Percentiles rank a stretch among this genome's conserved stretches.
These are phyloP conservation scores for Periconia digitata DNA, from an alignment of 2,329 filamentous ascomycete genomes.

Conservation along the genomic window DNA sequence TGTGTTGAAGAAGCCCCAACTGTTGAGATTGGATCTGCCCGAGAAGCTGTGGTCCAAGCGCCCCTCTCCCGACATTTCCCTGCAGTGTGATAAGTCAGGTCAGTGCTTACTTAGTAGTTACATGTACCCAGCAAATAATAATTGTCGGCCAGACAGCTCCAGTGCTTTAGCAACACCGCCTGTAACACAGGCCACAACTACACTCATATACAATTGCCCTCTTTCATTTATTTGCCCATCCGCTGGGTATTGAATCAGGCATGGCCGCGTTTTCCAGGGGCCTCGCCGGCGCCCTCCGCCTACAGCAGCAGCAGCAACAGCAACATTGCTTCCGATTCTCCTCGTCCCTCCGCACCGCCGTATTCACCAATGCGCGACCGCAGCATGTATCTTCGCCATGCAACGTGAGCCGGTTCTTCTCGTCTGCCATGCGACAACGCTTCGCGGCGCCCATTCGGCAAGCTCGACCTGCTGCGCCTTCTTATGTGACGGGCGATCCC, in stretches of 20 bases:
- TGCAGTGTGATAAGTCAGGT: constrained; percentile 16
- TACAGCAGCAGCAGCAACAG: too few relatives aligned
- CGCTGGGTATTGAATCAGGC: too few relatives aligned
- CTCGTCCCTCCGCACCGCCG: constrained; percentile 32
- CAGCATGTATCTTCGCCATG: constrained; percentile 20
- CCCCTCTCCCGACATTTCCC: constrained; percentile 6
- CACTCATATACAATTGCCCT: too few relatives aligned
- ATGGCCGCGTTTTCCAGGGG: constrained; percentile 38
- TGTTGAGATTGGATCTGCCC: constrained; percentile 39
- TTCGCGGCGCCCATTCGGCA: constrained; percentile 12
- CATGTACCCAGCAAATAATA: not conserved
- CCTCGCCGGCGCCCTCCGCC: constrained; percentile 27
- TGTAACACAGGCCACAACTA: too few relatives aligned
- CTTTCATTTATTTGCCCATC: too few relatives aligned
- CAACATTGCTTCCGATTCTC: constrained; percentile 33
- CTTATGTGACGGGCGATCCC: constrained; percentile 29
- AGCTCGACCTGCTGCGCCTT: constrained; percentile 2
- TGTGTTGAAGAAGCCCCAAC: constrained; percentile 27
- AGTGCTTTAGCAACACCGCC: too few relatives aligned
- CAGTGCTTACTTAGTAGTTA: not conserved
- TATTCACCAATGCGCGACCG: constrained; percentile 29
- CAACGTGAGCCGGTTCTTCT: constrained; percentile 21
- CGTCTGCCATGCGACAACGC: constrained; percentile 24
- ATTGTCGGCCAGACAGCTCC: not conserved
- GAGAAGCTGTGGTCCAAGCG: constrained; percentile 14